These are phyloP conservation scores for Talaromyces sp. DNA, from an alignment of 2,329 filamentous ascomycete genomes.

Conservation along the genomic window DNA sequence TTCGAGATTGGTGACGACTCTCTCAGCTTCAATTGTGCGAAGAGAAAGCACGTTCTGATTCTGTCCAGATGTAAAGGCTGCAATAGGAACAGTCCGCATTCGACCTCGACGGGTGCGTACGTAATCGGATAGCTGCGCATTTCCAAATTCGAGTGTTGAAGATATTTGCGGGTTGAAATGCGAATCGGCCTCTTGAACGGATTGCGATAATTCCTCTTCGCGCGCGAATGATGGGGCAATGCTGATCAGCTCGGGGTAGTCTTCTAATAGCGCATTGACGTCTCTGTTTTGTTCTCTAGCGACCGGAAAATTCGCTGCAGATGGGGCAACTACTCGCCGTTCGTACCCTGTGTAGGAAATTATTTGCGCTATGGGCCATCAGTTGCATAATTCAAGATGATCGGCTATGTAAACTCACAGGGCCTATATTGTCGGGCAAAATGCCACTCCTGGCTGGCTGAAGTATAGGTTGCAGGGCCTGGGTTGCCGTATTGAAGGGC, in stretches of 20 bases:
- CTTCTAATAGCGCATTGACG: constrained; percentile 26
- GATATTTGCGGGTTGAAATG: constrained; percentile 37
- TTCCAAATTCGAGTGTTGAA: constrained; percentile 50
- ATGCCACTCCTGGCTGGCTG: constrained; percentile 48
- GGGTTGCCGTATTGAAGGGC: constrained; percentile 59
- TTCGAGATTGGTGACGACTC: constrained; percentile 32
- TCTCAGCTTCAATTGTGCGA: constrained; percentile 32
- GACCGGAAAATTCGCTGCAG: constrained; percentile 11
- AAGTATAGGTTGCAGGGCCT: constrained; percentile 51
- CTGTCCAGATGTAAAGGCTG: constrained; percentile 41
- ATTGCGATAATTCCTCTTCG: constrained; percentile 33
- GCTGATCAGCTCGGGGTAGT: constrained; percentile 35
- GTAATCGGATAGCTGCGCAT: constrained; percentile 40
- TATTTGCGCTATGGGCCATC: constrained; percentile 6
- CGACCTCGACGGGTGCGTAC: constrained; percentile 23
- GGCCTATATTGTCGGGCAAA: constrained; percentile 41
- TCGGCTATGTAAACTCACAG: constrained; percentile 22
- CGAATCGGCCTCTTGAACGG: constrained; percentile 28
- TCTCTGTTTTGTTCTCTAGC: not conserved
- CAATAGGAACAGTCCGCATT: constrained; percentile 34
- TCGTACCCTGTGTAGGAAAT: constrained; percentile 34
- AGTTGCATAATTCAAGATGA: constrained; percentile 5
- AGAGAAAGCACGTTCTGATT: constrained; percentile 50
- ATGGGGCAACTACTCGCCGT: constrained; percentile 27
- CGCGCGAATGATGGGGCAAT: constrained; percentile 30